Evolutionary conservation across 805 yeast species (phyloP).

Genomic region (Ogataea nitratoaversa): DNA sequence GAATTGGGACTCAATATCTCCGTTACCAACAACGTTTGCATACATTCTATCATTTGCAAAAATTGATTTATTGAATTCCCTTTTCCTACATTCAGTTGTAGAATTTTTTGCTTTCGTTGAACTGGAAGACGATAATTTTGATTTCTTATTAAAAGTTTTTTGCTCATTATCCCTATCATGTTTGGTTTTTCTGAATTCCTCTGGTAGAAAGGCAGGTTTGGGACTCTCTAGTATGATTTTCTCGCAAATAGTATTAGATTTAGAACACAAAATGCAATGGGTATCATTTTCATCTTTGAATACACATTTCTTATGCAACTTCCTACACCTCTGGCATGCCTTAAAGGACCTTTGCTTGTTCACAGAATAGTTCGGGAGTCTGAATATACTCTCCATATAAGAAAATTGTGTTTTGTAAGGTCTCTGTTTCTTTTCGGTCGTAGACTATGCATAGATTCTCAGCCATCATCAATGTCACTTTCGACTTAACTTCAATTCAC

Average conservation of each 20-base stretch:
- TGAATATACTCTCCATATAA: slow-evolving; percentile 9
- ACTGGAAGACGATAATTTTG: no score
- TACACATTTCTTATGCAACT: slow-evolving; percentile 22
- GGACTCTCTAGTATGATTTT: neutral
- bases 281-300: slow-evolving; percentile 6
- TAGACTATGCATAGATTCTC: no score
- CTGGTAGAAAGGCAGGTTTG: neutral
- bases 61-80: slow-evolving; percentile 1
- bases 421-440: neutral
- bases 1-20: slow-evolving; percentile 24
- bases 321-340: slow-evolving; percentile 27
- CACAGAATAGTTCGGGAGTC: slow-evolving; percentile 16
- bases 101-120: no score
- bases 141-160: no score
- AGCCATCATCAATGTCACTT: no score
- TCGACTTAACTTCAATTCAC: no score
- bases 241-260: slow-evolving; percentile 9
- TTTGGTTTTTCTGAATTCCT: no score
- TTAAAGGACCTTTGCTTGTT: slow-evolving; percentile 14
- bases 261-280: slow-evolving; percentile 13
- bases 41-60: slow-evolving; percentile 24
- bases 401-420: no score
- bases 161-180: no score
- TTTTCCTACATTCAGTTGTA: no score
- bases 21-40: slow-evolving; percentile 21